Base-by-base conservation (phyloP, 257 asterid species). In the Vinca minor region DNA sequence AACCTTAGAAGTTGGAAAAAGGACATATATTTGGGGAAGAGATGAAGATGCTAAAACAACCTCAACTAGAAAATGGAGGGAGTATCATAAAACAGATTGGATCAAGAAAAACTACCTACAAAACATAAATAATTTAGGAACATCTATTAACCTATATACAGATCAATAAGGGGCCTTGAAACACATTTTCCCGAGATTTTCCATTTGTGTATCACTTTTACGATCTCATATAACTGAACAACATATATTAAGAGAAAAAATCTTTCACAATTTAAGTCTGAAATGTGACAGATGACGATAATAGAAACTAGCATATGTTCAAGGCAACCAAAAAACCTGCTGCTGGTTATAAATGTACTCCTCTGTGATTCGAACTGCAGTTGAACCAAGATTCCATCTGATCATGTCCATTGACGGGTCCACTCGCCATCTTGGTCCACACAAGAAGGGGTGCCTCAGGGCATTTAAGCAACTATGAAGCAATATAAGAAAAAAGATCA, bases 381-480 rank as follows among this genome's bases (percentile, higher is more conserved):
- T 87, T 68, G 98, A 92, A 71, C 98, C 95, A 67, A 92, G 87
- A 77, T 87, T 87, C 96, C 96, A 92, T 78, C 91, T 85, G 77
- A 92, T 85, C 85, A 92, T 77, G 78, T 85, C 91, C 89, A 83
- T 83, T 9, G 92, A 85, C 32, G 82, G 89, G 70, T 85, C 87
- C 39, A 89, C 89, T 23, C 92, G 87, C 98, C 98, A 89, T 81
- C 79, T 84, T 66, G 98, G 98, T 78, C 98, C 98, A 74, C 98
- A 92, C 65, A 92, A 78, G 85, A 91, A 88, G 56, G 98, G 98
- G 73, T 88, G 98, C 79, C 95, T 85, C 85, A 91, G 66, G 57
- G 98, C 96, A 81, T 87, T 79, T 76, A 88, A 76, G 82, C 98
- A 91, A 78, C 98, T 91, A 62, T 23, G 28, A 52, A 31, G 41